Percentiles rank a stretch among this genome's conserved stretches.
phyloP scores from a whole-genome alignment of 495 filamentous ascomycete species.

The Aspergillus egyptiacus region DNA sequence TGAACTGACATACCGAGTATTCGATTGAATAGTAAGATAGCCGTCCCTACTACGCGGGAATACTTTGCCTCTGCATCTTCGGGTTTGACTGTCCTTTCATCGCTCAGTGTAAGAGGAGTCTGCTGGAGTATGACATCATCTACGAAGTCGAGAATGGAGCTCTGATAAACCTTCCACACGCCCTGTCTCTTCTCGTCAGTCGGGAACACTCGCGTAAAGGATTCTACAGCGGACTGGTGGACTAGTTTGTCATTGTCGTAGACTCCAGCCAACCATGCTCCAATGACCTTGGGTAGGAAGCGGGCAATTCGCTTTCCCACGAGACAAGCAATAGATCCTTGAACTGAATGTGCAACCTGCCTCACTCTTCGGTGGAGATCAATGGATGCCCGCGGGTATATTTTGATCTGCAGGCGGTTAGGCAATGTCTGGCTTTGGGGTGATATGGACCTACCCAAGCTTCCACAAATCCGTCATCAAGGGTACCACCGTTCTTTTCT shows the following conservation, averaged over 20 bases:
- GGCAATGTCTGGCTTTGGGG: constrained; percentile 9
- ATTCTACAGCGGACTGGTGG: constrained; percentile 65
- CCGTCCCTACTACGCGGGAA: constrained; percentile 65
- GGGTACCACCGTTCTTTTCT: constrained; percentile 42
- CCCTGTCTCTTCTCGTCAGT: constrained; percentile 69
- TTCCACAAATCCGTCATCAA: constrained; percentile 72
- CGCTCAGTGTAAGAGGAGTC: constrained; percentile 73
- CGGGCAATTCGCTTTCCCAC: constrained; percentile 75
- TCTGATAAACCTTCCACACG: constrained; percentile 73
- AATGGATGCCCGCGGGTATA: constrained; percentile 83
- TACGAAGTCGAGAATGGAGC: constrained; percentile 72
- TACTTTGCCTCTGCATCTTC: constrained; percentile 86
- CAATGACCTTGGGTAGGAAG: constrained; percentile 67
- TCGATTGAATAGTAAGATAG: constrained; percentile 39
- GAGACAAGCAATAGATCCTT: constrained; percentile 63
- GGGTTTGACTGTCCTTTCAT: constrained; percentile 72
- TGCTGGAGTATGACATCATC: constrained; percentile 69
- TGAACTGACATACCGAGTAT: constrained; percentile 35
- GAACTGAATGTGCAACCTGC: constrained; percentile 70
- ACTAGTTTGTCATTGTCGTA: constrained; percentile 79
- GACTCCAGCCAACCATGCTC: constrained; percentile 80
- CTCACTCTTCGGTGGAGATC: constrained; percentile 83
- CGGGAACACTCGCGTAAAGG: constrained; percentile 64
- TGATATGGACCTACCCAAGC: constrained; percentile 69
- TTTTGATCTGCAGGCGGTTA: constrained; percentile 54